Percentiles rank a stretch among this genome's conserved stretches.
These are phyloP conservation scores for Yarrowia sp. DNA, from an alignment of 805 yeast species.

Conservation along the genomic window DNA sequence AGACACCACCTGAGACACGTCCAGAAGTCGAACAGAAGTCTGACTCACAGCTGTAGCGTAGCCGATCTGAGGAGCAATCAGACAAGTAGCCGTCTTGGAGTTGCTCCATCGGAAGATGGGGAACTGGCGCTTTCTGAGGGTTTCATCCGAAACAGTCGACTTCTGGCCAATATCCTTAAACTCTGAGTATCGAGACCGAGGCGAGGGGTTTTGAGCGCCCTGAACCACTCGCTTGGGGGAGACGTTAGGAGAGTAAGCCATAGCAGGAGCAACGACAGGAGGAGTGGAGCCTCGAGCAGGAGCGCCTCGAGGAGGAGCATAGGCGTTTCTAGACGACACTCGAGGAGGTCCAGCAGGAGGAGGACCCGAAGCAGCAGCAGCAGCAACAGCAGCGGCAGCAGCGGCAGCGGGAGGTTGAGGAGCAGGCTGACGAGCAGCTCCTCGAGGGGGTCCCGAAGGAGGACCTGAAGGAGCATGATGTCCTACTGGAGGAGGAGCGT, in stretches of 20 bases:
- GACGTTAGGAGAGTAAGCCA: slow-evolving; percentile 10
- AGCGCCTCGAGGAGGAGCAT: slow-evolving; percentile 22
- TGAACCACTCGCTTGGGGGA: slow-evolving; percentile 20
- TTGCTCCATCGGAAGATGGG: slow-evolving; percentile 72
- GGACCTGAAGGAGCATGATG: neutral
- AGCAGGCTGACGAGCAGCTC: neutral
- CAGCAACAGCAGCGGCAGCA: neutral
- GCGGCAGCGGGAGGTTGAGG: slow-evolving; percentile 9
- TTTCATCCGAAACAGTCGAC: slow-evolving; percentile 37
- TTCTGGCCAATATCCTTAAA: slow-evolving; percentile 23
- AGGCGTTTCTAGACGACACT: slow-evolving; percentile 17
- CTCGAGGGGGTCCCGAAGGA: slow-evolving; percentile 4
- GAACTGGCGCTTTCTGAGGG: slow-evolving; percentile 60
- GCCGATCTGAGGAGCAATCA: slow-evolving; percentile 45
- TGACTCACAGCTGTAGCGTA: slow-evolving; percentile 37
- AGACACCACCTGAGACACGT: slow-evolving; percentile 36
- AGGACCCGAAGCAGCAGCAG: neutral
- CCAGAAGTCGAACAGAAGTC: slow-evolving; percentile 36
- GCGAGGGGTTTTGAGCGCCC: neutral
- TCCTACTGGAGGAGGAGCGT: slow-evolving; percentile 3
- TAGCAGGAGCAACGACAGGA: neutral
- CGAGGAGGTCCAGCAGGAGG: slow-evolving; percentile 18
- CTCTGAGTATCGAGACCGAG: slow-evolving; percentile 11
- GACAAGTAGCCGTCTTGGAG: slow-evolving; percentile 46
- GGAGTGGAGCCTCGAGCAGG: slow-evolving; percentile 16